These are phyloP conservation scores for Mortierella claussenii DNA, from an alignment of 192 early-diverging fungal species.

Conservation along the genomic window DNA sequence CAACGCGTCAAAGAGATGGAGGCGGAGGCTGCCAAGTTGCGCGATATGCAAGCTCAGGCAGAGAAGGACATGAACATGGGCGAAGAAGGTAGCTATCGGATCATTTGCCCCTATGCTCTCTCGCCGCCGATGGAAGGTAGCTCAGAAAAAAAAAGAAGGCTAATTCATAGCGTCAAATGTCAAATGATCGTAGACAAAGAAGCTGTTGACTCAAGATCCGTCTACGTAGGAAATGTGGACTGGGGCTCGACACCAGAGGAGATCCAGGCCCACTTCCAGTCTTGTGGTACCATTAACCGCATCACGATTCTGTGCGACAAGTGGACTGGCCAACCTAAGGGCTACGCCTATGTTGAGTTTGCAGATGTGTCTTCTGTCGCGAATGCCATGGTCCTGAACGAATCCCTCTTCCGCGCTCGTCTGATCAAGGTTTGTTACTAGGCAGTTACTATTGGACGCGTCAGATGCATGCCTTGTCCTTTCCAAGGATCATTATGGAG, in stretches of 20 bases:
- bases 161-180: too few relatives aligned
- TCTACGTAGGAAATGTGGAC: constrained; percentile 98
- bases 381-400: constrained; percentile 88
- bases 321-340: constrained; percentile 93
- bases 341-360: constrained; percentile 98
- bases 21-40: constrained; percentile 82
- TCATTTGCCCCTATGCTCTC: too few relatives aligned
- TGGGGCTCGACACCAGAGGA: constrained; percentile 97
- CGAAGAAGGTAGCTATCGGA: constrained; percentile 60
- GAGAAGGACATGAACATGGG: constrained; percentile 78
- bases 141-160: too few relatives aligned
- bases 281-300: constrained; percentile 95
- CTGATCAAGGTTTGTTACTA: constrained; percentile 70
- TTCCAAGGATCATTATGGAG: too few relatives aligned
- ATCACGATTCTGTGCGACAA: constrained; percentile 97
- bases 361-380: constrained; percentile 81
- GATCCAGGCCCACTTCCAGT: constrained; percentile 93
- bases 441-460: too few relatives aligned
- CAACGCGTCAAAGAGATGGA: constrained; percentile 84
- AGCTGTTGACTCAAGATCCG: constrained; percentile 85
- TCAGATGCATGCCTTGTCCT: too few relatives aligned
- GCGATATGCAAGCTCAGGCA: constrained; percentile 78
- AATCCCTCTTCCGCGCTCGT: constrained; percentile 89
- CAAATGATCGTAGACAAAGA: constrained; percentile 75
- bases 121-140: too few relatives aligned